phyloP scores from a whole-genome alignment of 2,329 filamentous ascomycete genomes.

The Paramyrothecium sp. region DNA sequence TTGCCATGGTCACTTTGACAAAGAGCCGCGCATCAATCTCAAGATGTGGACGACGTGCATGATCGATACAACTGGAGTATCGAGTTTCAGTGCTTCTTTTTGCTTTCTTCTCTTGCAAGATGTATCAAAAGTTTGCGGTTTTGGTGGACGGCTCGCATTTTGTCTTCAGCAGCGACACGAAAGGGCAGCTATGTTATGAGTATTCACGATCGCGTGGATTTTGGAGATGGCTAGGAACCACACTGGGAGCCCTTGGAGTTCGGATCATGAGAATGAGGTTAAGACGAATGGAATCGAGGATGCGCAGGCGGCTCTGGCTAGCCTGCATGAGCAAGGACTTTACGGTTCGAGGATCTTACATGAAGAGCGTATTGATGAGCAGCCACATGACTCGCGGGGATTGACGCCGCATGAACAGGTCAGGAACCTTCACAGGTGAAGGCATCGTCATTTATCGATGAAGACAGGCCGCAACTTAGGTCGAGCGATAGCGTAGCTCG shows the following conservation, averaged over 20 bases:
- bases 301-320: too few species aligned
- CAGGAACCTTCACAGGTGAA: not conserved
- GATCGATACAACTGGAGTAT: not conserved
- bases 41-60: not conserved
- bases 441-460: not conserved
- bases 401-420: not conserved
- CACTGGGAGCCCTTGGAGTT: slow-evolving; percentile 8
- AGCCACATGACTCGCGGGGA: too few species aligned
- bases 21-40: not conserved
- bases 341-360: too few species aligned
- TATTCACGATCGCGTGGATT: not conserved
- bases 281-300: too few species aligned
- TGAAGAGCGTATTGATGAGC: too few species aligned
- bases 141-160: not conserved
- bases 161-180: not conserved
- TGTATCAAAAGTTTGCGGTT: slow-evolving; percentile 26
- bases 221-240: not conserved
- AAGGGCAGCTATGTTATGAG: not conserved
- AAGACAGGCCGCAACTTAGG: not conserved
- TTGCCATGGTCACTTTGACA: not conserved
- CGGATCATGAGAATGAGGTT: not conserved
- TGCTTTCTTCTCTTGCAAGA: slow-evolving; percentile 18
- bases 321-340: too few species aligned
- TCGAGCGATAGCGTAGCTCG: not conserved
- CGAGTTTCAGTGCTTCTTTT: slow-evolving; percentile 9